These are phyloP conservation scores for Excoecaria agallocha DNA, from an alignment of 345 rosid genomes.

Conservation along the genomic window DNA sequence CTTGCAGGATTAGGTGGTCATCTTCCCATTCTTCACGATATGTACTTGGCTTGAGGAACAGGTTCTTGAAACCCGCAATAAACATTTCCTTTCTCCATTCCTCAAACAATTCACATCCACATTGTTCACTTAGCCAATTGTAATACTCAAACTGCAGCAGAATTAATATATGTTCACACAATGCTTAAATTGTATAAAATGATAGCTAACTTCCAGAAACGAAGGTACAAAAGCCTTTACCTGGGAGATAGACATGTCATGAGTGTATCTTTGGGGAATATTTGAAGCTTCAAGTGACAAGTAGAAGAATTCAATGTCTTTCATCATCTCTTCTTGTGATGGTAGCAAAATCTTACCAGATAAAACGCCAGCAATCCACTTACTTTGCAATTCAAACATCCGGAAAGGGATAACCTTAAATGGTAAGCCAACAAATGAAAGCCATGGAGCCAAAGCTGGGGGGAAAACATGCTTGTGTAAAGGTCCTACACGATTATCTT, in stretches of 20 bases:
- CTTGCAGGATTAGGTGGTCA: conserved; percentile 7
- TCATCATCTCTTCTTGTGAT: conserved; percentile 60
- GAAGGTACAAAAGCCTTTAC: conserved; percentile 34
- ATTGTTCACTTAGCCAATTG: conserved; percentile 25
- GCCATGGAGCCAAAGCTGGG: conserved; percentile 61
- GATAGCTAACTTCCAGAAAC: neutral
- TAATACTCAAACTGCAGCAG: conserved; percentile 21
- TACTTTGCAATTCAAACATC: conserved; percentile 68
- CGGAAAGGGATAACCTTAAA: conserved; percentile 71
- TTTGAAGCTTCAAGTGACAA: conserved; percentile 51
- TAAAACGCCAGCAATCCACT: conserved; percentile 80
- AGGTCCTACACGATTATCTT: conserved; percentile 79
- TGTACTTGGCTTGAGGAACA: neutral
- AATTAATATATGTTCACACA: neutral
- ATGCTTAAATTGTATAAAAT: neutral
- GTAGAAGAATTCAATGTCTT: conserved; percentile 50
- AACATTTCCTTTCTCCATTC: conserved; percentile 21
- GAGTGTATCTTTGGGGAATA: conserved; percentile 60
- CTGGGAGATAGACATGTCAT: conserved; percentile 40
- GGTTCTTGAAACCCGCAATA: neutral
- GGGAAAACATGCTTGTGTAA: conserved; percentile 80
- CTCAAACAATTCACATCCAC: conserved; percentile 7
- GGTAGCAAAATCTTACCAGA: conserved; percentile 70
- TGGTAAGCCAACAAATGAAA: conserved; percentile 79
- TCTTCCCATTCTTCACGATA: conserved; percentile 23